Conservation (phyloP, 148 eudicot species). For the Nyssa sinensis region DNA sequence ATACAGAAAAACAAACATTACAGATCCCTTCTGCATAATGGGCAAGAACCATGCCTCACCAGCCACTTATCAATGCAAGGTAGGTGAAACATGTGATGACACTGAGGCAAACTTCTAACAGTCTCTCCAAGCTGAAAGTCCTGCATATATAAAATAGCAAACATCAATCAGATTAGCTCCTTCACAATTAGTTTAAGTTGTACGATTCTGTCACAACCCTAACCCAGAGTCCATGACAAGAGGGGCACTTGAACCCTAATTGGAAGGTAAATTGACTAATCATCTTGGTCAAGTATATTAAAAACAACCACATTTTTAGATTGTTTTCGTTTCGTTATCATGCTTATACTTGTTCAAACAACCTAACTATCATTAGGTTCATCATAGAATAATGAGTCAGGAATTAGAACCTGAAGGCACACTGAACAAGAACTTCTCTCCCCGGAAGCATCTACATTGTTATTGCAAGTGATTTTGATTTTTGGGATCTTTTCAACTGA, state of each 20-base stretch:
- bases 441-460: constrained; percentile 72
- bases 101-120: constrained; percentile 79
- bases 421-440: constrained; percentile 88
- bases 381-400: background rate
- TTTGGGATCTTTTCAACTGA: constrained; percentile 84
- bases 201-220: too few relatives aligned
- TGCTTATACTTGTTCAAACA: too few relatives aligned
- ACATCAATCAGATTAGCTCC: background rate
- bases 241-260: too few relatives aligned
- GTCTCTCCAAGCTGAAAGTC: constrained; percentile 93
- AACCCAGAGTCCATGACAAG: too few relatives aligned
- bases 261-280: too few relatives aligned
- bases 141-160: constrained; percentile 30
- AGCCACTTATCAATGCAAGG: constrained; percentile 98
- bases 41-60: constrained; percentile 90
- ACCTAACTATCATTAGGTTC: too few relatives aligned
- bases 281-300: too few relatives aligned
- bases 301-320: too few relatives aligned
- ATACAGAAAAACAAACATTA: background rate
- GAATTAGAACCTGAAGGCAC: constrained; percentile 74
- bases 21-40: constrained; percentile 83
- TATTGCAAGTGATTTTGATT: constrained; percentile 62
- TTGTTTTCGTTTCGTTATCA: too few relatives aligned
- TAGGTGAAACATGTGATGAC: constrained; percentile 92
- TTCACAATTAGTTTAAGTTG: background rate